phyloP scores from a whole-genome alignment of 768 basidiomycete genomes.

The Mycena latifolia region DNA sequence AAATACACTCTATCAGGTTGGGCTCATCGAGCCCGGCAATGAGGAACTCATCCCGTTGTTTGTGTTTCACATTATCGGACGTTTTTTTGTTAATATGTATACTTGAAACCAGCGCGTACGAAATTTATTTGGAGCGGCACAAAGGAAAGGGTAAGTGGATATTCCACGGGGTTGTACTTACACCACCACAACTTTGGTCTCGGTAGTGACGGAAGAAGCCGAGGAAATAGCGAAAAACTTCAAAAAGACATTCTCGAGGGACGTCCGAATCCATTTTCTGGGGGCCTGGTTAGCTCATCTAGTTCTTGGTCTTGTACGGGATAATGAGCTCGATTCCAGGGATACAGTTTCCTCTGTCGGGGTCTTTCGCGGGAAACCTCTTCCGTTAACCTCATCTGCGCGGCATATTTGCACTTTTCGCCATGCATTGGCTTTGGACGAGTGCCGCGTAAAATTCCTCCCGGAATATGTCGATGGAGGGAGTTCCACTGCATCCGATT shows the following conservation, averaged over 20 bases:
- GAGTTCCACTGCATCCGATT: background rate
- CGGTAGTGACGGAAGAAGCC: background rate
- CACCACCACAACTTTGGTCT: background rate
- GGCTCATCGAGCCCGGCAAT: background rate
- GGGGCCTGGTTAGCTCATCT: slow-evolving; percentile 6
- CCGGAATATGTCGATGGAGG: slow-evolving; percentile 14
- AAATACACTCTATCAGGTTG: background rate
- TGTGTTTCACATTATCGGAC: background rate
- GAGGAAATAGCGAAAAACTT: slow-evolving; percentile 1
- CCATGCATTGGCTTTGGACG: slow-evolving; percentile 17
- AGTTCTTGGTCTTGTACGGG: background rate
- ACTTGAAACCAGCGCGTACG: background rate
- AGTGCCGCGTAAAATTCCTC: slow-evolving; percentile 8
- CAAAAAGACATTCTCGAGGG: slow-evolving; percentile 14
- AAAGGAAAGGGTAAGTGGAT: slow-evolving; percentile 4
- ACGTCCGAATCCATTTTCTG: too few relatives aligned
- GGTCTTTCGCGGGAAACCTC: too few relatives aligned
- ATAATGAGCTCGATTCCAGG: background rate
- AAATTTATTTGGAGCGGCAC: slow-evolving; percentile 11
- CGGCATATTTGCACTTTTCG: too few relatives aligned
- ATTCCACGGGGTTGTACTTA: background rate
- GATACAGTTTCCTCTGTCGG: slow-evolving; percentile 12
- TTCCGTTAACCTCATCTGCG: too few relatives aligned
- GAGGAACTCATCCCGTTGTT: too few relatives aligned
- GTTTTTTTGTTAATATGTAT: background rate